Evolutionary conservation across 371 early-diverging fungal genomes (phyloP).

Genomic region (Mucor racemosus): DNA sequence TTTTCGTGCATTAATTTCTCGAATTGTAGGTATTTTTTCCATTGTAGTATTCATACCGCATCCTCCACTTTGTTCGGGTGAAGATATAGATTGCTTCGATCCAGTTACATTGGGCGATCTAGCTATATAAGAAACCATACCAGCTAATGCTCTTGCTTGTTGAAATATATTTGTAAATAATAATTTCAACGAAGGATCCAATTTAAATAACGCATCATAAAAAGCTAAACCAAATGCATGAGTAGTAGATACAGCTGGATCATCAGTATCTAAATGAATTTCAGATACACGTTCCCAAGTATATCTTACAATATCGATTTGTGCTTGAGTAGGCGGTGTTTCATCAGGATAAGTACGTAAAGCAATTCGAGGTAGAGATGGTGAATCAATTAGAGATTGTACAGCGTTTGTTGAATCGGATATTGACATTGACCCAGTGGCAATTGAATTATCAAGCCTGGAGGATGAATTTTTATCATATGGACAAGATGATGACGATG

Average conservation of each 20-base stretch:
- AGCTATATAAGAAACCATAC: slow-evolving; percentile 49
- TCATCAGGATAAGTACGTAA: neutral
- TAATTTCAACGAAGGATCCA: slow-evolving; percentile 23
- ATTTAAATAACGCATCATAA: slow-evolving; percentile 44
- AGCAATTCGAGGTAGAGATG: neutral
- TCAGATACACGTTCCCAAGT: slow-evolving; percentile 49
- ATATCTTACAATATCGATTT: slow-evolving; percentile 41
- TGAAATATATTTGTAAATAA: slow-evolving; percentile 46
- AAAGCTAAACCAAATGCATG: slow-evolving; percentile 52
- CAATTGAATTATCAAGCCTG: no score
- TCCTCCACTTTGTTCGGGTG: no score
- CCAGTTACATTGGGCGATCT: slow-evolving; percentile 33
- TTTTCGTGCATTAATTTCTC: slow-evolving; percentile 37
- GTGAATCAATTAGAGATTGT: neutral
- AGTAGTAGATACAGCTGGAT: slow-evolving; percentile 37
- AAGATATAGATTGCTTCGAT: slow-evolving; percentile 4
- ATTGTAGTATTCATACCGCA: no score
- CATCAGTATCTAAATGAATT: slow-evolving; percentile 30
- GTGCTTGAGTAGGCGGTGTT: slow-evolving; percentile 34
- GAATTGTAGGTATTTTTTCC: slow-evolving; percentile 28
- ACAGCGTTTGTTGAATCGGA: neutral
- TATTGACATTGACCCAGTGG: neutral
- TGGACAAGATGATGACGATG: no score
- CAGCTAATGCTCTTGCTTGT: slow-evolving; percentile 50
- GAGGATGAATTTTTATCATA: no score